Base-by-base conservation (phyloP, 1,284 basidiomycete species). In the Lignosus rhinocerotis region DNA sequence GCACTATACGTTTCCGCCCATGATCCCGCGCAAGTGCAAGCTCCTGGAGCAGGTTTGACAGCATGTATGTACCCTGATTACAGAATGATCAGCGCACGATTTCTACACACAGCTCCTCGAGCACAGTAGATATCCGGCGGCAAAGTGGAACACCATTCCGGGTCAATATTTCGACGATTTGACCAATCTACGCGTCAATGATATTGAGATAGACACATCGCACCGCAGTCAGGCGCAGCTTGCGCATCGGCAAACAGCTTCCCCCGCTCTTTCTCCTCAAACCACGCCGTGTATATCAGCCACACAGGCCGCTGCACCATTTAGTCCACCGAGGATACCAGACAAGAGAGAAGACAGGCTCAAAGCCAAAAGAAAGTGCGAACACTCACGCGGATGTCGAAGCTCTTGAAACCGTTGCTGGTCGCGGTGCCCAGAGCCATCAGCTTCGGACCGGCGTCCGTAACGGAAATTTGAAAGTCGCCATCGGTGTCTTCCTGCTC, bases 401-500 rank as follows among this genome's bases (percentile, higher is more conserved):
- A 96, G 7, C 87, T 90, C 77, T 96, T 97, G 86, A 95, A 97
- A 3, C 96, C 96, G 76, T 99, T 98, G 73, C 93, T 96, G 30
- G 94, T 94, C 5, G 94, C 95, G 0, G 97, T 99, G 19, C 97
- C 96, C 57, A 99, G 83, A 0, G 94, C 87, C 80, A 99, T 90
- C 69, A 98, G 84, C 78, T 99, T 99, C 11, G 96, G 97, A 6
- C 96, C 96, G 60, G 94, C 93, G 73, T 99, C 96, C 19, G 93
- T 96, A 70, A 98, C 87, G 65, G 93, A 95, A 69, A 99, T 98
- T 77, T 98, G 90, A 72, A 96, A 95, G 75, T 99, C 94, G 48
- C 92, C 92, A 66, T 99, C 95, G 5, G 96, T 98, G 73, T 99
- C 96, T 72, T 99, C 96, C 72, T 99, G 97, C 73, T 97, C 94